Base-by-base conservation (phyloP, 768 basidiomycete species). In the Rhizopogon roseolus region DNA sequence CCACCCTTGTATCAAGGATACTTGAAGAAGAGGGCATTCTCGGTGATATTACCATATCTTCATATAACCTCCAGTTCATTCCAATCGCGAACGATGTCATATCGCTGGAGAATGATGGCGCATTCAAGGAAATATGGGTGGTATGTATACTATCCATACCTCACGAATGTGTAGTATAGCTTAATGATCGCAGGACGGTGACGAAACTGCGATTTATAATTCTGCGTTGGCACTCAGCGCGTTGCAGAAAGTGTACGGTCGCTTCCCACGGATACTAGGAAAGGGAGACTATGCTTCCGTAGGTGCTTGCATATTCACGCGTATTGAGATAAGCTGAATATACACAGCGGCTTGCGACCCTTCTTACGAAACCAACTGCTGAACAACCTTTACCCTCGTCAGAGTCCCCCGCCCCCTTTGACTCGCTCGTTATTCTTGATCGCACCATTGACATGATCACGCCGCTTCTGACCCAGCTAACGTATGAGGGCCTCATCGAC, bases 21-120 rank as follows among this genome's bases (percentile, higher is more conserved):
- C 73, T 99, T 41, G 94, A 98, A 63, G 95, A 98, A 66, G 90
- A 97, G 63, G 97, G 96, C n/a, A 95, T 99, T 1, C 79, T 95
- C 14, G 97, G 97, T n/a, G 95, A 98, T 62, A 77, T 99, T 42
- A 85, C 81, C 7, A 81, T 98, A 29, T 82, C 84, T 17, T 81
- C 91, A 28, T 96, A 93, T 70, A 91, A 92, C 66, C 78, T 99
- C 22, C 93, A 95, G 61, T 91, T 98, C 61, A 93, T 98, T 57
- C 93, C 95, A 14, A 63, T 98, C 37, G 95, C 95, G 54, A 87
- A 92, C 16, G 97, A 99, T 68, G 84, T 98, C 54, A 72, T 98
- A 32, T 97, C 93, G 2, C 71, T 99, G 29, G 97, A 99, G 72
- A 72, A 86, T 59, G 91, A 93, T 44, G 79, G 77, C 56, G 85